These are phyloP conservation scores for Aspergillus mulundensis DNA, from an alignment of 495 filamentous ascomycete genomes.

Conservation along the genomic window DNA sequence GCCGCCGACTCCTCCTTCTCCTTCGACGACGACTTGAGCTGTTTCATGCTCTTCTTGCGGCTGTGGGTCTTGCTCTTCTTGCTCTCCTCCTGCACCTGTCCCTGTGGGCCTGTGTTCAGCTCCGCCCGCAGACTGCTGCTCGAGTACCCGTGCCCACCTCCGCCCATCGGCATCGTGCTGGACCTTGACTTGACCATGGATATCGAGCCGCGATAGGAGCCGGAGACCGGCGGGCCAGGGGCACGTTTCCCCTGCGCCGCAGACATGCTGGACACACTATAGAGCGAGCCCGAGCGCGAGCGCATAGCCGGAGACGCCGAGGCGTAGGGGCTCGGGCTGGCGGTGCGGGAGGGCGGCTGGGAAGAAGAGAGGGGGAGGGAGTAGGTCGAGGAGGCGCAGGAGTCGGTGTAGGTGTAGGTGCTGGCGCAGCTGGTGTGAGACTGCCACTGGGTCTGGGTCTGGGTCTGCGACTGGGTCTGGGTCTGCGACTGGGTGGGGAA, in stretches of 20 bases:
- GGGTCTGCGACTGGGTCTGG: constrained; percentile 10
- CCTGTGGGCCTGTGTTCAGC: constrained; percentile 50
- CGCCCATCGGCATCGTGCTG: constrained; percentile 36
- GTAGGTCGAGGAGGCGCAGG: constrained; percentile 19
- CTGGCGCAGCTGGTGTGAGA: too few relatives aligned
- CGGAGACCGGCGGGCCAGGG: constrained; percentile 18
- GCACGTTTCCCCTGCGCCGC: constrained; percentile 11
- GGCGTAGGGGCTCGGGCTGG: constrained; percentile 18
- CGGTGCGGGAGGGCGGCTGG: constrained; percentile 24
- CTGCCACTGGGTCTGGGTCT: too few relatives aligned
- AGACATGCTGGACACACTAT: constrained; percentile 25
- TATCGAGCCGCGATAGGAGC: constrained; percentile 11
- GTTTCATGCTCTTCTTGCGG: constrained; percentile 22
- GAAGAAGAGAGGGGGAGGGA: constrained; percentile 12
- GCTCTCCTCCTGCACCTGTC: background rate
- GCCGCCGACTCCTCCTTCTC: constrained; percentile 12
- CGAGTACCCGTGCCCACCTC: constrained; percentile 57
- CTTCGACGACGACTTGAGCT: background rate
- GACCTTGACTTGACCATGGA: constrained; percentile 23
- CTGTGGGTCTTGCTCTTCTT: constrained; percentile 3
- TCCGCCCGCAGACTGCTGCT: constrained; percentile 55
- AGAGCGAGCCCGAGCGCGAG: constrained; percentile 19
- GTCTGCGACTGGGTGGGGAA: constrained; percentile 17
- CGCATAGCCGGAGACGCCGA: constrained; percentile 17
- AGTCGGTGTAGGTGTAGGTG: constrained; percentile 14